phyloP scores from a whole-genome alignment of 2,329 filamentous ascomycete species.

The Colletotrichum tropicicola region DNA sequence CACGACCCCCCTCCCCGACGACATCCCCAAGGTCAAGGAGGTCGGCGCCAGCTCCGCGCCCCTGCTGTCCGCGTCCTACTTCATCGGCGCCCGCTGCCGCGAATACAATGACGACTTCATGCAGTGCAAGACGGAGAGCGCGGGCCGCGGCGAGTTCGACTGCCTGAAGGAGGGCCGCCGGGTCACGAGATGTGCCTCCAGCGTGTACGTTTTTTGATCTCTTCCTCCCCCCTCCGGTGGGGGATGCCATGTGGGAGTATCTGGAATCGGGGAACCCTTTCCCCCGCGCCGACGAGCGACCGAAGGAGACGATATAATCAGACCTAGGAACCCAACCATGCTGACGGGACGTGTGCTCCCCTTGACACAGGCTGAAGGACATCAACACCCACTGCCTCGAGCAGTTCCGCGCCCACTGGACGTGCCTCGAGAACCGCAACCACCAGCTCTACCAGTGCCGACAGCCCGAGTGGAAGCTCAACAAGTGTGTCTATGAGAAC shows the following conservation, averaged over 20 bases:
- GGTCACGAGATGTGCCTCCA: slow-evolving; percentile 94
- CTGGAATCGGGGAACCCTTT: no score
- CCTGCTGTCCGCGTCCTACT: slow-evolving; percentile 90
- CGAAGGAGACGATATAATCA: no score
- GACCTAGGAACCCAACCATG: no score
- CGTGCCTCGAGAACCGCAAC: slow-evolving; percentile 96
- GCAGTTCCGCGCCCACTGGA: slow-evolving; percentile 93
- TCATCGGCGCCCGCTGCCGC: slow-evolving; percentile 95
- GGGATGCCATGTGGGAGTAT: no score
- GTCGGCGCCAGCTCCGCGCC: slow-evolving; percentile 93
- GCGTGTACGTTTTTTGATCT: slow-evolving; percentile 75
- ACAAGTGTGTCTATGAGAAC: slow-evolving; percentile 96
- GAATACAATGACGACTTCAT: slow-evolving; percentile 99
- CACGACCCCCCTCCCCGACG: slow-evolving; percentile 91
- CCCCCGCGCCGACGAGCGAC: no score
- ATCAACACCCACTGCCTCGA: slow-evolving; percentile 94
- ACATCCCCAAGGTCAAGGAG: slow-evolving; percentile 93
- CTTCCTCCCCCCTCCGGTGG: no score
- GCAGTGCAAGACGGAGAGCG: slow-evolving; percentile 97
- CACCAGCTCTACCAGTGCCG: slow-evolving; percentile 98
- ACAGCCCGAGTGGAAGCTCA: slow-evolving; percentile 85
- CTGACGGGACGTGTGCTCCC: not conserved
- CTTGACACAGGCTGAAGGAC: slow-evolving; percentile 77
- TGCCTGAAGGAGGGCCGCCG: slow-evolving; percentile 97
- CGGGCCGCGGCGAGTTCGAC: slow-evolving; percentile 89